phyloP scores from a whole-genome alignment of 257 asterid species.

The Nicotiana benthamiana region DNA sequence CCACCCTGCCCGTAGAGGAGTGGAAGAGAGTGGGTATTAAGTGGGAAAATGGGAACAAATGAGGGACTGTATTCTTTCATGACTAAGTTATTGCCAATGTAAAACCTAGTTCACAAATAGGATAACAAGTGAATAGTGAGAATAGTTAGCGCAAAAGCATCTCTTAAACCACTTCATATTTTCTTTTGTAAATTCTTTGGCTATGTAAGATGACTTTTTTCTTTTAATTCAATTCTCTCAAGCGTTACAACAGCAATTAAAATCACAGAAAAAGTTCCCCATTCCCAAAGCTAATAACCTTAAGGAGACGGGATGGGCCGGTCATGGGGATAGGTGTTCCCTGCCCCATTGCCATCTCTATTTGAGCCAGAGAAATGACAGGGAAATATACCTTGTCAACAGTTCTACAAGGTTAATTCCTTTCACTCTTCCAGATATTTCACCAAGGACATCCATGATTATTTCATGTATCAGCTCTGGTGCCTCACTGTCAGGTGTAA shows the following conservation, averaged over 20 bases:
- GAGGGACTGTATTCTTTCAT: background rate
- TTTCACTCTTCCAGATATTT: slow-evolving; percentile 73
- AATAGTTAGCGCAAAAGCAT: background rate
- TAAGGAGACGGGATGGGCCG: background rate
- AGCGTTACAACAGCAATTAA: background rate
- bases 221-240: background rate
- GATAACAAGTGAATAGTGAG: background rate
- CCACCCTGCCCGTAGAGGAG: background rate
- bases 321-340: background rate
- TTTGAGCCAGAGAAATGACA: background rate
- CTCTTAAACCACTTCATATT: background rate
- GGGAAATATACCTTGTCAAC: slow-evolving; percentile 60
- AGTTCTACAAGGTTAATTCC: slow-evolving; percentile 84
- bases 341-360: slow-evolving; percentile 1
- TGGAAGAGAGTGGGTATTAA: background rate
- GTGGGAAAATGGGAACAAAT: background rate
- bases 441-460: slow-evolving; percentile 89
- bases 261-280: background rate
- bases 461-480: slow-evolving; percentile 64
- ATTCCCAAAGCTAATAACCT: background rate
- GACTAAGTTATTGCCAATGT: background rate
- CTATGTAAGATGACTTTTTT: background rate
- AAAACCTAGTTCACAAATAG: background rate
- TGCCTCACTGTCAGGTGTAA: slow-evolving; percentile 89
- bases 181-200: background rate